phyloP scores from a whole-genome alignment of 306 rosid species.

The Cucumis sativus region DNA sequence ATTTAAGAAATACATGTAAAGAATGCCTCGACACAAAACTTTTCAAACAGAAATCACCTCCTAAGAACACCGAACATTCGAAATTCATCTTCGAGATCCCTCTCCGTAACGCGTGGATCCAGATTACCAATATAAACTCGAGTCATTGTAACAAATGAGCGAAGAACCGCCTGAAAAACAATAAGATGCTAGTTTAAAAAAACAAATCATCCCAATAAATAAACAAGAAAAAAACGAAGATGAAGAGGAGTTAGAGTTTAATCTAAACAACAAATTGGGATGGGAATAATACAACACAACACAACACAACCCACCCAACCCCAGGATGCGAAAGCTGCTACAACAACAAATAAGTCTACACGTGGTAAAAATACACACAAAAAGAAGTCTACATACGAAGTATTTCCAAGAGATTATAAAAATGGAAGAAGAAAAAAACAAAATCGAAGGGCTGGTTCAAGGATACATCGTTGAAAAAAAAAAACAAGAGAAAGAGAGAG shows the following conservation, averaged over 20 bases:
- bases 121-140: conserved; percentile 82
- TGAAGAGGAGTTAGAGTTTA: neutral
- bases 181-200: neutral
- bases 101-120: conserved; percentile 82
- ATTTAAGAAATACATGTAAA: neutral
- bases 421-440: neutral
- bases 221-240: neutral
- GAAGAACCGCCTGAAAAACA: neutral
- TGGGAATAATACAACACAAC: neutral
- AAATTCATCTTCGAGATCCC: conserved; percentile 90
- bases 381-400: neutral
- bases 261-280: neutral
- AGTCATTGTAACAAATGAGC: conserved; percentile 36
- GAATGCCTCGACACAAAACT: neutral
- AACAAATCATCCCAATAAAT: neutral
- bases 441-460: neutral
- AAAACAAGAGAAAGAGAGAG: no score
- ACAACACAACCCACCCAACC: neutral
- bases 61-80: conserved; percentile 81
- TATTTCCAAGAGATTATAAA: neutral
- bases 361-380: neutral
- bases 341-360: neutral
- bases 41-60: conserved; percentile 30
- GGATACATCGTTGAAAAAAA: neutral
- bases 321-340: neutral